phyloP scores from a whole-genome alignment of 495 filamentous ascomycete species.

The Umbilicaria muhlenbergii region DNA sequence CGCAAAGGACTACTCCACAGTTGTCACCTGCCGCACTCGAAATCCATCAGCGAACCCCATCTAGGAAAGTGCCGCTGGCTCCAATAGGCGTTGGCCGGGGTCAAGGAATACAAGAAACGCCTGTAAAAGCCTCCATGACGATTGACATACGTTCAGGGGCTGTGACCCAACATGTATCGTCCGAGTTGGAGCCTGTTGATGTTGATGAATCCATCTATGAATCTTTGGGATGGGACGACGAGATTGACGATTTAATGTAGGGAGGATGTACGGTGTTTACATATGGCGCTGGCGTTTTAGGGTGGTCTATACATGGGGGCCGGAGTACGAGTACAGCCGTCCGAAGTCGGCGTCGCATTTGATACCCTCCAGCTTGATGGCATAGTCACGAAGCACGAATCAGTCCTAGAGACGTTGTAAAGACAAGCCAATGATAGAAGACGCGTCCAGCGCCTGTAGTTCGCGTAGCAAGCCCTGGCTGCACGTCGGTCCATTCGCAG shows the following conservation, averaged over 20 bases:
- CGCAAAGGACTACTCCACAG: too few relatives aligned
- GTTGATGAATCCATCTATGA: too few relatives aligned
- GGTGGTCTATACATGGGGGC: background rate
- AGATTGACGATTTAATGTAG: slow-evolving; percentile 32
- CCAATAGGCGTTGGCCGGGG: too few relatives aligned
- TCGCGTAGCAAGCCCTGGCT: too few relatives aligned
- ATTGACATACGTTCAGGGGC: slow-evolving; percentile 6
- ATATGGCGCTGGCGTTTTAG: slow-evolving; percentile 6
- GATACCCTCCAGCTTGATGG: too few relatives aligned
- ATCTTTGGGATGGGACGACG: slow-evolving; percentile 7
- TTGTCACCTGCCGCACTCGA: slow-evolving; percentile 1
- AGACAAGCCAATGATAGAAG: too few relatives aligned
- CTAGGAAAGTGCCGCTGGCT: slow-evolving; percentile 12
- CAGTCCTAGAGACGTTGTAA: too few relatives aligned
- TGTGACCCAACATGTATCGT: slow-evolving; percentile 13
- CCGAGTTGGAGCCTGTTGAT: background rate
- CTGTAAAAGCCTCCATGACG: slow-evolving; percentile 4
- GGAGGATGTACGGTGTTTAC: background rate
- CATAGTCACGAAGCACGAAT: too few relatives aligned
- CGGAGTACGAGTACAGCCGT: too few relatives aligned
- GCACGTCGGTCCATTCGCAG: too few relatives aligned
- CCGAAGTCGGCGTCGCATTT: too few relatives aligned
- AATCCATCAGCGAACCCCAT: slow-evolving; percentile 37
- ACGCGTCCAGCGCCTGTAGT: too few relatives aligned
- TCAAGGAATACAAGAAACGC: slow-evolving; percentile 3